Evolutionary conservation across 805 yeast genomes (phyloP).

Genomic region (Barnettozyma siamensis): DNA sequence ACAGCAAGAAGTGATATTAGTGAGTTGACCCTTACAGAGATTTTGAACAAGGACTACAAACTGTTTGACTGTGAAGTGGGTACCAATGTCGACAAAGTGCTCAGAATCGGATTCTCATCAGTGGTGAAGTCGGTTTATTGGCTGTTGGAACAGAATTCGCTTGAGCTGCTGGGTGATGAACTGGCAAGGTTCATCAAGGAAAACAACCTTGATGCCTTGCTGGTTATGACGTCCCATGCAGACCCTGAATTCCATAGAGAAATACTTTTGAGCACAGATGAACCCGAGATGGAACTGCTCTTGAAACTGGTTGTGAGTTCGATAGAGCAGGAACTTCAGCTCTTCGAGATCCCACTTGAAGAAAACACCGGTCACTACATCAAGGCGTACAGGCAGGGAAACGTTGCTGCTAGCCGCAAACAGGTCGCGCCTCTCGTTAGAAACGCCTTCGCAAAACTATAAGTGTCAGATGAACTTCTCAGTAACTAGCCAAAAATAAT

Average conservation of each 20-base stretch:
- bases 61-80: constrained; percentile 42
- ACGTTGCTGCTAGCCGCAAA: constrained; percentile 6
- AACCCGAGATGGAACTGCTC: background rate
- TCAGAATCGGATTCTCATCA: constrained; percentile 69
- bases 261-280: constrained; percentile 23
- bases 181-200: constrained; percentile 1
- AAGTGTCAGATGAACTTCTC: no score
- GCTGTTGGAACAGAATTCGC: constrained; percentile 16
- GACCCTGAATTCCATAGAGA: constrained; percentile 37
- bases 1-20: constrained; percentile 55
- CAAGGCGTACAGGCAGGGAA: constrained; percentile 2
- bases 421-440: constrained; percentile 9
- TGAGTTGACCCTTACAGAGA: constrained; percentile 54
- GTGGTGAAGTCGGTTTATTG: constrained; percentile 54
- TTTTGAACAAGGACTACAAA: constrained; percentile 82
- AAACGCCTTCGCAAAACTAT: background rate
- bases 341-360: constrained; percentile 13
- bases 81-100: constrained; percentile 20
- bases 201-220: constrained; percentile 22
- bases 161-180: no score
- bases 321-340: background rate
- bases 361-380: background rate
- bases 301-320: constrained; percentile 4
- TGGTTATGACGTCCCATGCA: constrained; percentile 43
- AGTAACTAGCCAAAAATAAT: no score